Percentiles rank a stretch among this genome's conserved stretches.
Conservation (phyloP, 257 asterid species). For the Echium plantagineum region DNA sequence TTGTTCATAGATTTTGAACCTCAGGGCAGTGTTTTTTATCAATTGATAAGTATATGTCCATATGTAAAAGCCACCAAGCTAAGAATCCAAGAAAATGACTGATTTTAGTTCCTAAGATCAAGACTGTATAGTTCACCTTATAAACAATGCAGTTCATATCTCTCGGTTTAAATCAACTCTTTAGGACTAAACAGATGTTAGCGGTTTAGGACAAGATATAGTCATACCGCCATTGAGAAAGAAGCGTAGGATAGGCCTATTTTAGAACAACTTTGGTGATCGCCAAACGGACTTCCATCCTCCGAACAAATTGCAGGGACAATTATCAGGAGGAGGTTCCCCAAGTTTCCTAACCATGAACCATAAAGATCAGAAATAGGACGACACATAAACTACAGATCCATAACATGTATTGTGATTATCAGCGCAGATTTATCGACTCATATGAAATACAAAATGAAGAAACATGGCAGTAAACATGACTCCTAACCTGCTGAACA, state of each 20-base stretch:
- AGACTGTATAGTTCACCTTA: not conserved
- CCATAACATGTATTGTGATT: not conserved
- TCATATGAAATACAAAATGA: too few species aligned
- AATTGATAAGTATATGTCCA: conserved; percentile 69
- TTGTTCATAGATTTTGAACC: conserved; percentile 21
- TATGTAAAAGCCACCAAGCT: conserved; percentile 70
- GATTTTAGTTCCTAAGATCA: not conserved
- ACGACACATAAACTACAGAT: not conserved
- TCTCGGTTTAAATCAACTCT: not conserved
- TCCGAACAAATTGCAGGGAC: conserved; percentile 73
- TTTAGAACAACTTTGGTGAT: conserved; percentile 32
- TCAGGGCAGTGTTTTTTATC: conserved; percentile 35
- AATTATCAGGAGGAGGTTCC: conserved; percentile 58
- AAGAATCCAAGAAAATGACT: conserved; percentile 8
- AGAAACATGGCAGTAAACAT: not conserved
- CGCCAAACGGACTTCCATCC: conserved; percentile 73
- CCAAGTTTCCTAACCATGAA: conserved; percentile 55
- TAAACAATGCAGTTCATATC: not conserved
- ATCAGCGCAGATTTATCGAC: too few species aligned
- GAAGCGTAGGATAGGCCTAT: conserved; percentile 64
- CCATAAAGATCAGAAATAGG: not conserved
- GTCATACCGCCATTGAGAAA: conserved; percentile 81
- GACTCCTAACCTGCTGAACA: conserved; percentile 54
- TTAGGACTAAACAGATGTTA: not conserved
- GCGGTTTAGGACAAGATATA: not conserved